Base-by-base conservation (phyloP, 1,139 yeast genomes). In the Magnusiomyces fungicola region DNA sequence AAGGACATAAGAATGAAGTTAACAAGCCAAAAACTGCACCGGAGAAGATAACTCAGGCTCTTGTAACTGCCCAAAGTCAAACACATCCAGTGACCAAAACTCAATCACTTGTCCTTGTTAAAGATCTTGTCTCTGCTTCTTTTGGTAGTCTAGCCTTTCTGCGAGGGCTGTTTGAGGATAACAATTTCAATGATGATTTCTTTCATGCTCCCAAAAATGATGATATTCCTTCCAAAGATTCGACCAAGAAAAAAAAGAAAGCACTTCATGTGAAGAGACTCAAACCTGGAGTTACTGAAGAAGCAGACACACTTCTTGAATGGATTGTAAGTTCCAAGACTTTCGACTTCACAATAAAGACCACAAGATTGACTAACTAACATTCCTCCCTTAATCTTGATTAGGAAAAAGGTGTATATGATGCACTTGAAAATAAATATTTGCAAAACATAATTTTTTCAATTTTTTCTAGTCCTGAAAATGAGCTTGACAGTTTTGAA, bases 71-170 rank as follows among this genome's bases (percentile, higher is more conserved):
- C n/a, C n/a, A n/a, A n/a, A n/a, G n/a, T n/a, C 27, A 34, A 12
- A 4, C 30, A 14, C 23, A 38, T 23, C 45, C 50, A 3, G 29
- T 50, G n/a, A 47, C 53, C 12, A 50, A 50, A 47, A 40, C 50
- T 2, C 10, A 40, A 7, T 51, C 53, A 9, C 40, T 43, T 12
- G 47, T 38, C 10, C 39, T 51, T 12, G 49, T 51, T 10, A 47
- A 46, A 43, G 44, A 43, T 25, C 40, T 48, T 16, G n/a, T 51
- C 12, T 47, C 43, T 24, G 53, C 53, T 4, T 45, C 51, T 2
- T 41, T 51, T 18, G 53, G 53, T 10, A 43, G 48, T 10, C 45
- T 51, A 18, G 48, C 53, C 3, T 51, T 47, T 36, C 38, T 51
- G 12, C 39, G 53, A 18, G 53, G 51, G 4, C 29, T 51, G 10